Evolutionary conservation across 2,329 filamentous ascomycete species (phyloP).

Genomic region (Kalmusia sp.): DNA sequence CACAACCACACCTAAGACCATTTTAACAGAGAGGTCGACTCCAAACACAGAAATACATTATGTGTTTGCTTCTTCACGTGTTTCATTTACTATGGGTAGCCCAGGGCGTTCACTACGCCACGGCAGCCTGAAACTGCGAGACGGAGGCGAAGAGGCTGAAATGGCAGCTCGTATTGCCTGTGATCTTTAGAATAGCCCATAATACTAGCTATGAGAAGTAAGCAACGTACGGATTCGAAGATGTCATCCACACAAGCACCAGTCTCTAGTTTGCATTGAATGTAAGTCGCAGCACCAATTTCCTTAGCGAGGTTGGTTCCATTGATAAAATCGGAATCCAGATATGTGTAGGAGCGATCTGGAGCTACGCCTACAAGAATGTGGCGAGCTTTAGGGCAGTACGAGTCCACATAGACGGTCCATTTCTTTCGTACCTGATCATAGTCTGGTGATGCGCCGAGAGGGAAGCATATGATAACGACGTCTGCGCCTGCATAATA

Average conservation of each 20-base stretch:
- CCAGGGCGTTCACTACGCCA: too few relatives aligned
- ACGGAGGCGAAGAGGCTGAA: too few relatives aligned
- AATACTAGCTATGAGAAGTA: too few relatives aligned
- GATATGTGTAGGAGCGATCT: background rate
- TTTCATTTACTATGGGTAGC: too few relatives aligned
- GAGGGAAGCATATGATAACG: constrained; percentile 12
- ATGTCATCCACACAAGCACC: constrained; percentile 10
- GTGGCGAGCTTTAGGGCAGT: constrained; percentile 1
- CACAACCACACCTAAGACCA: too few relatives aligned
- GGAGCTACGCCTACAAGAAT: constrained; percentile 8
- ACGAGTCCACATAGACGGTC: background rate
- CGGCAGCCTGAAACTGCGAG: too few relatives aligned
- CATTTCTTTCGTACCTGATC: constrained; percentile 4
- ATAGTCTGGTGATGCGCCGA: background rate
- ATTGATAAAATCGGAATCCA: background rate
- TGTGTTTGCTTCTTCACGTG: too few relatives aligned
- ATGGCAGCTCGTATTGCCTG: too few relatives aligned
- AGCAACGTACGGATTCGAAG: constrained; percentile 11
- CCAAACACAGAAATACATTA: too few relatives aligned
- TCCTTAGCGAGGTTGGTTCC: constrained; percentile 3
- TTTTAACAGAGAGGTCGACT: too few relatives aligned
- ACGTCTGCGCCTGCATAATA: background rate
- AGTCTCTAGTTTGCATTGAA: constrained; percentile 9
- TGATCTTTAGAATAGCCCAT: too few relatives aligned
- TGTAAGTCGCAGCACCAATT: background rate